Evolutionary conservation across 1,284 basidiomycete genomes (phyloP).

Genomic region (Neolentinus lepideus): DNA sequence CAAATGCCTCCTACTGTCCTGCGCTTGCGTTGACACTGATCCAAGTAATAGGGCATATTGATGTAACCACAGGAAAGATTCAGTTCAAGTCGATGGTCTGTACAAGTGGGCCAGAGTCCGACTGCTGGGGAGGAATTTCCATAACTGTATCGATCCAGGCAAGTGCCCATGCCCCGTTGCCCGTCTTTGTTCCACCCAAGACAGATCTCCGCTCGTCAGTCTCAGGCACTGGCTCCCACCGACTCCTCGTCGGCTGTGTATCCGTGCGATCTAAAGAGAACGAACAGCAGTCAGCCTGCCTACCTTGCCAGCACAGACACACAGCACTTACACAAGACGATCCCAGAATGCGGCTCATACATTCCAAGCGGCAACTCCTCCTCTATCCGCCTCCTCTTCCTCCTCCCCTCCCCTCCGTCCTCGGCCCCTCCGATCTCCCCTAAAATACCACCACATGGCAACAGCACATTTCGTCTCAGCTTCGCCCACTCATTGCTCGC

Average conservation of each 20-base stretch:
- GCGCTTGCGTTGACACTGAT: too few species aligned
- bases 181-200: conserved; percentile 65
- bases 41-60: too few species aligned
- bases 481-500: conserved; percentile 57
- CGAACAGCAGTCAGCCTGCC: conserved; percentile 6
- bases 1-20: too few species aligned
- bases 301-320: conserved; percentile 4
- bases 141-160: conserved; percentile 73
- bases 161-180: conserved; percentile 70
- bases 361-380: conserved; percentile 44
- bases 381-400: conserved; percentile 17
- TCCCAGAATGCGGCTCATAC: conserved; percentile 68
- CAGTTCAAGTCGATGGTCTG: neutral
- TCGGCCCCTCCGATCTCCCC: conserved; percentile 18
- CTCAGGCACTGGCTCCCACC: conserved; percentile 54
- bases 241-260: conserved; percentile 58
- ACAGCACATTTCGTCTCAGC: conserved; percentile 53
- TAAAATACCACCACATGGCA: conserved; percentile 33
- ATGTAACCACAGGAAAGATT: too few species aligned
- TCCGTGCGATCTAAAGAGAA: conserved; percentile 51
- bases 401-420: conserved; percentile 19
- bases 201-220: conserved; percentile 33
- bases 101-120: neutral
- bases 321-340: conserved; percentile 53
- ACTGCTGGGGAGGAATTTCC: conserved; percentile 30